Conservation (phyloP, 1,284 basidiomycete species). For the Spongispora temasekensis region DNA sequence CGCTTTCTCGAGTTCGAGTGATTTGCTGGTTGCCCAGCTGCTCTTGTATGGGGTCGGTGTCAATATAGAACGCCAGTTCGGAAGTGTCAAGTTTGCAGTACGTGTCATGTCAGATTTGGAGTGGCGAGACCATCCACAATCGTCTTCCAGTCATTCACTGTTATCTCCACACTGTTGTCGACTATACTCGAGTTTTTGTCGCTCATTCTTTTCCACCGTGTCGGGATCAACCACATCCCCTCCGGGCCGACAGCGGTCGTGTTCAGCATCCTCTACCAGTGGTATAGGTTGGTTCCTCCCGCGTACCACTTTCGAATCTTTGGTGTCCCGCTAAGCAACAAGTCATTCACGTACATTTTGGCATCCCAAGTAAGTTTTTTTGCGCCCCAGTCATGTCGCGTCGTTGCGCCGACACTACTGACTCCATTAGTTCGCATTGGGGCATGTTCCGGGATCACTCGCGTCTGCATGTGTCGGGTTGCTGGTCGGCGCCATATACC, state of each 20-base stretch:
- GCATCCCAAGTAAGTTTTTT: constrained; percentile 57
- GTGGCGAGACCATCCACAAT: neutral
- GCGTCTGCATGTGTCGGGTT: constrained; percentile 65
- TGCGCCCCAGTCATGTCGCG: neutral
- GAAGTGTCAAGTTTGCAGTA: constrained; percentile 87
- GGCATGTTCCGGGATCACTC: constrained; percentile 65
- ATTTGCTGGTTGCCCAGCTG: constrained; percentile 78
- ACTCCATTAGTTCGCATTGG: constrained; percentile 59
- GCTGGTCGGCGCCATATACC: constrained; percentile 73
- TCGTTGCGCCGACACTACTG: neutral
- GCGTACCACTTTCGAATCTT: constrained; percentile 77
- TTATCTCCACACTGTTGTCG: constrained; percentile 64
- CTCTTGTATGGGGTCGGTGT: constrained; percentile 75
- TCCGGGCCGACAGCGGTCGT: constrained; percentile 74
- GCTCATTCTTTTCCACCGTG: constrained; percentile 61
- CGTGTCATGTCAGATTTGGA: constrained; percentile 32
- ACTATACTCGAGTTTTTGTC: constrained; percentile 67
- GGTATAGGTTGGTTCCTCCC: constrained; percentile 73
- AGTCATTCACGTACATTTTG: constrained; percentile 68
- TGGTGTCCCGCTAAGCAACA: constrained; percentile 74
- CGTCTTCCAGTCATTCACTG: constrained; percentile 65
- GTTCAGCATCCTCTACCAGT: constrained; percentile 80
- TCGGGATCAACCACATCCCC: constrained; percentile 73
- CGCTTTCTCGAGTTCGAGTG: constrained; percentile 82
- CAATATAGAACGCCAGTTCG: constrained; percentile 83